phyloP scores from a whole-genome alignment of 768 basidiomycete species.

The Boletus insuetus region DNA sequence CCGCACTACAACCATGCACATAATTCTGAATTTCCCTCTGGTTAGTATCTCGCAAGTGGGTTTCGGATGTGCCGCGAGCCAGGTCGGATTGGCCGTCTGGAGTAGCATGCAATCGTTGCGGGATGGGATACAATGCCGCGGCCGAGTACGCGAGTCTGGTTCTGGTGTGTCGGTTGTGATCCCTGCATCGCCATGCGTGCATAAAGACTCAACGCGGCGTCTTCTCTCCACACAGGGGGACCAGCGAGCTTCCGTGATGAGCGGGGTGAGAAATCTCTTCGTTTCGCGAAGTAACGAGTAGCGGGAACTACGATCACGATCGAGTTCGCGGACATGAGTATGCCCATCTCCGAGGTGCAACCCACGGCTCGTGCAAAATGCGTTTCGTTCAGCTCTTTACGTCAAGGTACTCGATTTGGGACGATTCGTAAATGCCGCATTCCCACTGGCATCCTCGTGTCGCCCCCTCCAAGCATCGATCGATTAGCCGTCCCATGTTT shows the following conservation, averaged over 20 bases:
- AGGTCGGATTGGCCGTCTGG: constrained; percentile 59
- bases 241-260: constrained; percentile 22
- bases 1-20: constrained; percentile 19
- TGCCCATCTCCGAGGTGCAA: constrained; percentile 16
- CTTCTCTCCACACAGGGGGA: constrained; percentile 22
- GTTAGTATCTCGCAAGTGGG: constrained; percentile 45
- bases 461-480: constrained; percentile 41
- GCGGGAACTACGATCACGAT: constrained; percentile 13
- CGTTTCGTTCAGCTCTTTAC: constrained; percentile 34
- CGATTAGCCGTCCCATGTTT: constrained; percentile 47
- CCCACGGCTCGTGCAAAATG: constrained; percentile 3
- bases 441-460: constrained; percentile 34
- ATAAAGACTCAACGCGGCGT: constrained; percentile 8
- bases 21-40: constrained; percentile 24
- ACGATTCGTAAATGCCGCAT: constrained; percentile 25
- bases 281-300: constrained; percentile 53
- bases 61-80: constrained; percentile 52
- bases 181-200: constrained; percentile 4
- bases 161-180: constrained; percentile 10
- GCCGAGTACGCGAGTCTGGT: constrained; percentile 38
- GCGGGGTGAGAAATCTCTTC: constrained; percentile 37
- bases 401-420: constrained; percentile 58
- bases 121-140: constrained; percentile 54
- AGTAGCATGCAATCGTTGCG: constrained; percentile 61
- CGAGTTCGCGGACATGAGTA: constrained; percentile 1